A percentile compares a stretch with the other conserved stretches of the same genome.
Conservation (phyloP, 2,329 filamentous ascomycete species). For the Cercospora sp. region DNA sequence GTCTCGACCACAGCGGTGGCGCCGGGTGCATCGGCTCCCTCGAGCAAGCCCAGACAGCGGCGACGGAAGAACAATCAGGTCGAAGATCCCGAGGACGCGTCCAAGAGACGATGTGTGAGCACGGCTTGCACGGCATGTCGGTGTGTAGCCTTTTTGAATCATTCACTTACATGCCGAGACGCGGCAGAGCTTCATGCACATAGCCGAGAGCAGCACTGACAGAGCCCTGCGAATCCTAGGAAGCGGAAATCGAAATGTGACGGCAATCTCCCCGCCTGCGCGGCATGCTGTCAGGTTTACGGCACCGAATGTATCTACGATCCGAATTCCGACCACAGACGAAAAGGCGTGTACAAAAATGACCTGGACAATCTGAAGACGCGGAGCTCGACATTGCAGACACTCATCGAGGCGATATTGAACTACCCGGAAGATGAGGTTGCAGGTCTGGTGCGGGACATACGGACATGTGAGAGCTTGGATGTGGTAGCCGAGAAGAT, state of each 20-base stretch:
- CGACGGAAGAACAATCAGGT: conserved; percentile 27
- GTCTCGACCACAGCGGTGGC: neutral
- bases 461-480: conserved; percentile 78
- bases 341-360: conserved; percentile 95
- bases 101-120: conserved; percentile 46
- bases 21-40: neutral
- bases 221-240: conserved; percentile 21
- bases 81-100: conserved; percentile 41
- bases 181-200: neutral
- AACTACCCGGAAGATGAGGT: conserved; percentile 90
- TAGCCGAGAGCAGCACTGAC: conserved; percentile 14
- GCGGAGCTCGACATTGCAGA: conserved; percentile 81
- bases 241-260: conserved; percentile 64
- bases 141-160: conserved; percentile 20
- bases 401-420: conserved; percentile 87
- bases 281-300: conserved; percentile 94
- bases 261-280: conserved; percentile 85
- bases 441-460: conserved; percentile 74
- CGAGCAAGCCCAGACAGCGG: conserved; percentile 29
- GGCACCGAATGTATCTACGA: conserved; percentile 90
- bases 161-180: neutral
- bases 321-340: conserved; percentile 90
- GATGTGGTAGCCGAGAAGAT: conserved; percentile 64
- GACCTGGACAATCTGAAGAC: conserved; percentile 88
- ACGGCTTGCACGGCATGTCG: conserved; percentile 40